A percentile compares a stretch with the other conserved stretches of the same genome.
phyloP scores from a whole-genome alignment of 2,329 filamentous ascomycete genomes.

The Aureobasidium sp. region DNA sequence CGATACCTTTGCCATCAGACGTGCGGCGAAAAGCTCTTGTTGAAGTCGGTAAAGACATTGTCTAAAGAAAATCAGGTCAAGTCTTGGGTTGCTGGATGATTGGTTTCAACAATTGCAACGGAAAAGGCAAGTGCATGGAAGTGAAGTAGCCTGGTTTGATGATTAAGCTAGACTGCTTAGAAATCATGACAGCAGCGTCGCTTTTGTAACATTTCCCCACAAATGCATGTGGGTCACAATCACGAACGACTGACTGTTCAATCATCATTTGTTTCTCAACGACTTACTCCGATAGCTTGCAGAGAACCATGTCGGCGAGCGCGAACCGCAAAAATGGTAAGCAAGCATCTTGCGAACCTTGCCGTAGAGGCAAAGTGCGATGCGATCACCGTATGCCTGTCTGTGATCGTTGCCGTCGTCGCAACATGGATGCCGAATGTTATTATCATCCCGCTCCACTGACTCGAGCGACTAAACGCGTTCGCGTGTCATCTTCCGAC shows the following conservation, averaged over 20 bases:
- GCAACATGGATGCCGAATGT: constrained; percentile 11
- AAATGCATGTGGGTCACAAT: background rate
- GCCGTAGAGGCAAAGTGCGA: constrained; percentile 16
- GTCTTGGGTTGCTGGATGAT: background rate
- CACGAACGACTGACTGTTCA: background rate
- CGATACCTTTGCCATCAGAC: constrained; percentile 19
- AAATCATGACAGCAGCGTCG: background rate
- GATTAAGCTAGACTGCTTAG: background rate
- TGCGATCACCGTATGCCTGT: constrained; percentile 15
- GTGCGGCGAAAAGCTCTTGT: constrained; percentile 27
- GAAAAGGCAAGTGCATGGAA: background rate
- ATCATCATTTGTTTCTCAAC: background rate
- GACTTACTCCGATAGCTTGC: background rate
- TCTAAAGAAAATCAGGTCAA: background rate
- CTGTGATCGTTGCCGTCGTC: constrained; percentile 14
- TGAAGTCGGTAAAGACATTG: constrained; percentile 6
- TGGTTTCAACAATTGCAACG: rapidly evolving
- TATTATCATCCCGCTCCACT: constrained; percentile 17
- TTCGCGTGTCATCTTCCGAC: background rate
- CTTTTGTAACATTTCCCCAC: background rate
- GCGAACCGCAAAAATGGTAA: constrained; percentile 16
- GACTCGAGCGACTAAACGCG: background rate
- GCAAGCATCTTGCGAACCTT: constrained; percentile 17
- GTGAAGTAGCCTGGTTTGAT: background rate
- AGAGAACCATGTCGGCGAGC: background rate